Base-by-base conservation (phyloP, 306 rosid genomes). In the Pachyrhizus erosus region DNA sequence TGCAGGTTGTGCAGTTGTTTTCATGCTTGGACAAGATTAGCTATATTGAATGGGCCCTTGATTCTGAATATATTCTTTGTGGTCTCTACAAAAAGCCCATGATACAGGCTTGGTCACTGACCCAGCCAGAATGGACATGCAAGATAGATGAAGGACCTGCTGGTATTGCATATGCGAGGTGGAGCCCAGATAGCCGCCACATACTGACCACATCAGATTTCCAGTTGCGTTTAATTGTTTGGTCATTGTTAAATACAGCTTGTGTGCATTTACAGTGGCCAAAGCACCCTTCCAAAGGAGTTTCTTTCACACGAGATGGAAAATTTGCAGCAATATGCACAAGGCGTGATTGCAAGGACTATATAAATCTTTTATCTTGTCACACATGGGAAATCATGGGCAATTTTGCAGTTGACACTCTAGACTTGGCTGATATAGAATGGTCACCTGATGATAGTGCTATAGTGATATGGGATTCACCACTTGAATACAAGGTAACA, bases 391-490 rank as follows among this genome's bases (percentile, higher is more conserved):
- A 96, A 87, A 89, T 92, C 57, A 93, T 96, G 97, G 99, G 99
- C 73, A 87, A 49, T 61, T 96, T 93, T 82, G 86, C 98, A 15
- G 94, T 96, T 66, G 99, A 93, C 84, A 96, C 99, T 7, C 83
- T 86, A 83, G 99, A 96, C 85, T 89, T 96, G 91, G 96, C 94
- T 75, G 99, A 96, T 81, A 79, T 86, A 12, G 94, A 90, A 90
- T 96, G 99, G 98, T 96, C 99, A n/a, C 99, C 99, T 26, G 99
- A 93, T 79, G 99, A 96, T 87, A 96, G 98, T 84, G 87, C 99
- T 72, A 87, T 96, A n/a, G 97, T 96, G 76, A 83, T 93, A 51
- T 96, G 99, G 99, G 99, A 96, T 86, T 93, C 99, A 0, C 88
- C 98, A 64, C 98, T 96, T 49, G 99, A 96, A 34, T 96, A 93